Evolutionary conservation across 2,329 filamentous ascomycete genomes (phyloP).

Genomic region (Diplodia intermedia): DNA sequence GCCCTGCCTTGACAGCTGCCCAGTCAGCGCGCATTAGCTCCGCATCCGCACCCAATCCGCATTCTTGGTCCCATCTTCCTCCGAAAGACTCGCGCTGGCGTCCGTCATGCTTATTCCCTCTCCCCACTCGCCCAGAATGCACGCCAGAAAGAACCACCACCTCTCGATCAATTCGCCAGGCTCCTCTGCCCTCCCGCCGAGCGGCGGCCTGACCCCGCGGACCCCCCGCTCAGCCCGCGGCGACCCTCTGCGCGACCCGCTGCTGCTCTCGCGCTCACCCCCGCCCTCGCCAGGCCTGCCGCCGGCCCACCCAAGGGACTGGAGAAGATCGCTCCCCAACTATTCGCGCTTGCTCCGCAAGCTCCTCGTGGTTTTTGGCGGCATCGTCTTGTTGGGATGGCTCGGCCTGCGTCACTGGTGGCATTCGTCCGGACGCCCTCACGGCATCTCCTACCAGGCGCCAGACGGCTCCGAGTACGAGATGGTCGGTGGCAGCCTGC

Average conservation of each 20-base stretch:
- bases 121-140: constrained; percentile 46
- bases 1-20: constrained; percentile 4
- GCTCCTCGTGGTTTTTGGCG: constrained; percentile 61
- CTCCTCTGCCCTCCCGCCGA: constrained; percentile 44
- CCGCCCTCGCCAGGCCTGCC: constrained; percentile 75
- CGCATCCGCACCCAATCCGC: constrained; percentile 24
- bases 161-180: constrained; percentile 54
- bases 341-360: constrained; percentile 63
- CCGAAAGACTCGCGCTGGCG: constrained; percentile 22
- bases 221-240: constrained; percentile 47
- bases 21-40: constrained; percentile 27
- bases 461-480: constrained; percentile 63
- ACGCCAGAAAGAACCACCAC: constrained; percentile 55
- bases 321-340: constrained; percentile 63
- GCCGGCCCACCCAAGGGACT: constrained; percentile 68
- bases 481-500: constrained; percentile 68
- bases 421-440: not conserved
- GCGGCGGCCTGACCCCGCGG: constrained; percentile 46
- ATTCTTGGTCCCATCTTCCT: constrained; percentile 34
- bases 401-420: constrained; percentile 27
- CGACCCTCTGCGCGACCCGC: constrained; percentile 58
- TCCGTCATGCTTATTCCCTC: constrained; percentile 29
- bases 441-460: constrained; percentile 8
- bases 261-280: constrained; percentile 72
- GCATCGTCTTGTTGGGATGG: constrained; percentile 49